Percentiles rank a stretch among this genome's conserved stretches.
These are phyloP conservation scores for Globisporangium canariense DNA, from an alignment of 352 stramenopile genomes.

Conservation along the genomic window DNA sequence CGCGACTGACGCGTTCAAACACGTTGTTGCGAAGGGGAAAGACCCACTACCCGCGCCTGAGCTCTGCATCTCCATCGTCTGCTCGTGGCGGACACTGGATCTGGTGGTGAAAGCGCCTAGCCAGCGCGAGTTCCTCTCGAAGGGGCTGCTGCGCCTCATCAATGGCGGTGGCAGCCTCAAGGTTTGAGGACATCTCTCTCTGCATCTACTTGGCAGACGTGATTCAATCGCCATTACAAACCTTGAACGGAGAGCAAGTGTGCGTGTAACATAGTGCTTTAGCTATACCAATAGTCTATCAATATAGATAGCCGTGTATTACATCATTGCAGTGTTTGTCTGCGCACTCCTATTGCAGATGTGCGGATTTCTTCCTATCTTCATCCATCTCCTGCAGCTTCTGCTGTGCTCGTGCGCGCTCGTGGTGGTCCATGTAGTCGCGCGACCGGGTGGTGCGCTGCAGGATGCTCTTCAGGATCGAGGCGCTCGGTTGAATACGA, in stretches of 20 bases:
- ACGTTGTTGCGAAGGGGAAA: conserved; percentile 24
- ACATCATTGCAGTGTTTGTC: neutral
- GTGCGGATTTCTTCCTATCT: neutral
- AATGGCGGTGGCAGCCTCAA: neutral
- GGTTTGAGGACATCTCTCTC: neutral
- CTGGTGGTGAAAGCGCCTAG: conserved; percentile 39
- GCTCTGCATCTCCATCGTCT: conserved; percentile 60
- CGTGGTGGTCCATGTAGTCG: conserved; percentile 6
- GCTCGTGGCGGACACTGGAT: conserved; percentile 59
- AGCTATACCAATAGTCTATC: too few species aligned
- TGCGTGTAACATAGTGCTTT: too few species aligned
- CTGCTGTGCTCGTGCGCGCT: conserved; percentile 1
- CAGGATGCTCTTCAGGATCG: conserved; percentile 4
- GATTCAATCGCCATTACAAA: too few species aligned
- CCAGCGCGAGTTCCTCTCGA: conserved; percentile 58
- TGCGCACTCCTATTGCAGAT: neutral
- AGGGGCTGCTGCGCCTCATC: conserved; percentile 39
- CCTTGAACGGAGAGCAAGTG: too few species aligned
- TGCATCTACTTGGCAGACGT: too few species aligned
- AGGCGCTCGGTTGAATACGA: conserved; percentile 1
- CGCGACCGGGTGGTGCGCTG: conserved; percentile 8
- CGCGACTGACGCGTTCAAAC: conserved; percentile 46
- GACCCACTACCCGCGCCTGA: conserved; percentile 21
- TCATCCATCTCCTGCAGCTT: conserved; percentile 4
- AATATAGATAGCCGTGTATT: too few species aligned